Conservation (phyloP, 495 filamentous ascomycete species). For the Aspergillus saccharolyticus region DNA sequence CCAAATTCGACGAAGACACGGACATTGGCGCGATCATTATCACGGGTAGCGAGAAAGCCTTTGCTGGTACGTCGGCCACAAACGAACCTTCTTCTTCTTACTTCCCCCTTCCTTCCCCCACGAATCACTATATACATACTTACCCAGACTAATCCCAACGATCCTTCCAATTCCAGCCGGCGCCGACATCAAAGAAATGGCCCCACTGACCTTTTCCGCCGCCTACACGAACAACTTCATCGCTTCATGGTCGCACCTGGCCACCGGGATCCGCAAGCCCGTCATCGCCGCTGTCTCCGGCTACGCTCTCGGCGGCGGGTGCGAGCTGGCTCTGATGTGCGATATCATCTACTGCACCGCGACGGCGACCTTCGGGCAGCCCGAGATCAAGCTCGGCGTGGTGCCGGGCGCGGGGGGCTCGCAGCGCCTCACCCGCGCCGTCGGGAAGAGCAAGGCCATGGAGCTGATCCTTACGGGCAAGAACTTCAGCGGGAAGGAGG, state of each 20-base stretch:
- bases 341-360: slow-evolving; percentile 89
- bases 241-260: slow-evolving; percentile 81
- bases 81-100: too few species aligned
- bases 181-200: slow-evolving; percentile 99
- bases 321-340: slow-evolving; percentile 96
- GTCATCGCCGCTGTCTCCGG: slow-evolving; percentile 92
- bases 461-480: slow-evolving; percentile 86
- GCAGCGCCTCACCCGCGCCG: slow-evolving; percentile 79
- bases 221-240: slow-evolving; percentile 90
- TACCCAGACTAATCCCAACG: too few species aligned
- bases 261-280: slow-evolving; percentile 78
- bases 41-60: slow-evolving; percentile 81
- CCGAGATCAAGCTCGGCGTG: slow-evolving; percentile 88
- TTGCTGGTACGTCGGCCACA: slow-evolving; percentile 53
- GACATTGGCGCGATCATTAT: slow-evolving; percentile 73
- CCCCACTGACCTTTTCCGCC: slow-evolving; percentile 73
- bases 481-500: slow-evolving; percentile 74
- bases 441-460: slow-evolving; percentile 91
- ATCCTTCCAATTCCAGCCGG: slow-evolving; percentile 71
- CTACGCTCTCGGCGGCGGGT: slow-evolving; percentile 90
- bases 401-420: slow-evolving; percentile 91
- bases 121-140: too few species aligned
- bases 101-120: too few species aligned
- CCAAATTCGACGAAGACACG: slow-evolving; percentile 62
- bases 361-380: slow-evolving; percentile 85